These are phyloP conservation scores for Blastobotrys americana DNA, from an alignment of 805 yeast genomes.

Conservation along the genomic window DNA sequence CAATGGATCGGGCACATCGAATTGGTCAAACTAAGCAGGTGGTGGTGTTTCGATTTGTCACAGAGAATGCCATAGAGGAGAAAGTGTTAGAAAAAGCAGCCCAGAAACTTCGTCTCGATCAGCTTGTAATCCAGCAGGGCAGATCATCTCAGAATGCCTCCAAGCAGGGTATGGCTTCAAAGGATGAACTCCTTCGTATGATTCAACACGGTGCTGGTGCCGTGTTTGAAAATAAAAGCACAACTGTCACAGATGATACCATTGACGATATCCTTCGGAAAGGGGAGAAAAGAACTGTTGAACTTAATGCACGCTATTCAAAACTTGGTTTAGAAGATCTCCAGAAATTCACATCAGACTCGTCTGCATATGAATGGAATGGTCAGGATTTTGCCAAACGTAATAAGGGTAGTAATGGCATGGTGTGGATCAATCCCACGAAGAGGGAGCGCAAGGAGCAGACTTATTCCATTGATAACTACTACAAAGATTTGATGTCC, in stretches of 20 bases:
- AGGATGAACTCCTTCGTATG: slow-evolving; percentile 88
- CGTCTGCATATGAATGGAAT: slow-evolving; percentile 88
- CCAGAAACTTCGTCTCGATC: slow-evolving; percentile 85
- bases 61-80: slow-evolving; percentile 95
- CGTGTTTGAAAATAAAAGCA: slow-evolving; percentile 52
- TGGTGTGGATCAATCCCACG: slow-evolving; percentile 75
- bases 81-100: slow-evolving; percentile 94
- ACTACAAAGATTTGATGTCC: slow-evolving; percentile 69
- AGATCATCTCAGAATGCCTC: slow-evolving; percentile 39
- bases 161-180: slow-evolving; percentile 33
- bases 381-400: slow-evolving; percentile 70
- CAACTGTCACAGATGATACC: slow-evolving; percentile 21
- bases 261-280: slow-evolving; percentile 73
- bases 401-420: slow-evolving; percentile 23
- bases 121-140: slow-evolving; percentile 92
- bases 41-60: slow-evolving; percentile 80
- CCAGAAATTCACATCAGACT: slow-evolving; percentile 82
- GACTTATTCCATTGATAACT: slow-evolving; percentile 79
- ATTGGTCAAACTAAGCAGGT: slow-evolving; percentile 97
- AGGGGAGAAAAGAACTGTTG: slow-evolving; percentile 77
- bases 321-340: slow-evolving; percentile 85
- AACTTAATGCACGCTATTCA: slow-evolving; percentile 72
- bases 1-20: slow-evolving; percentile 97
- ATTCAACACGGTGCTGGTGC: slow-evolving; percentile 93
- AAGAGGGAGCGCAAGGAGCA: slow-evolving; percentile 45